Evolutionary conservation across 306 rosid genomes (phyloP).

Genomic region (Sesbania bispinosa): DNA sequence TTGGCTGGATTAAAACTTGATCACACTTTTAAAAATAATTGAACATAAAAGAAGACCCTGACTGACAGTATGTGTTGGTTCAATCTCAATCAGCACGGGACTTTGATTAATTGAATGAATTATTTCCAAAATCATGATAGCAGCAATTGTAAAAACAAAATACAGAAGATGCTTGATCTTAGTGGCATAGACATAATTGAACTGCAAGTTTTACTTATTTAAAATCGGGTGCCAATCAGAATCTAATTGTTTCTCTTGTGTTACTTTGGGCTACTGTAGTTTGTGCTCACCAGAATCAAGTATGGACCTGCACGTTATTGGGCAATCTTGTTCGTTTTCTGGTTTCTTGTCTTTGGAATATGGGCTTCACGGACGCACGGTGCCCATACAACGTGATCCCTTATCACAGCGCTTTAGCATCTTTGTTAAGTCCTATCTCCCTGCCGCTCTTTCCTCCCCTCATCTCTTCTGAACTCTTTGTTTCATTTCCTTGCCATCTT

Average conservation of each 20-base stretch:
- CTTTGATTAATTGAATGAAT: background rate
- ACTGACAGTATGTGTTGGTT: slow-evolving; percentile 1
- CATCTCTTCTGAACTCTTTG: background rate
- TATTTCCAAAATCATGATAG: slow-evolving; percentile 14
- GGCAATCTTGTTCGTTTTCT: slow-evolving; percentile 96
- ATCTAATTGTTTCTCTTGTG: slow-evolving; percentile 18
- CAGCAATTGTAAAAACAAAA: background rate
- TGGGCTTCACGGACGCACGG: slow-evolving; percentile 95
- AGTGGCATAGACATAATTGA: background rate
- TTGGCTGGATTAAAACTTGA: slow-evolving; percentile 12
- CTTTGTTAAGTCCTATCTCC: background rate
- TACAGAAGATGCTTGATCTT: slow-evolving; percentile 15
- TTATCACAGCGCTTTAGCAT: slow-evolving; percentile 6
- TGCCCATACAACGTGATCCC: slow-evolving; percentile 62
- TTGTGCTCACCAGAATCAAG: slow-evolving; percentile 93
- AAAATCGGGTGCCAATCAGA: background rate
- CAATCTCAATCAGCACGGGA: background rate
- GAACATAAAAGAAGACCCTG: slow-evolving; percentile 20
- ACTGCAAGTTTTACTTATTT: background rate
- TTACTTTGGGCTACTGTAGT: slow-evolving; percentile 56
- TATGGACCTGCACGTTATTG: slow-evolving; percentile 98
- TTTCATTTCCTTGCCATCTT: slow-evolving; percentile 18
- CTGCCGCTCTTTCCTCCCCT: background rate
- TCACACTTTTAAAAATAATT: slow-evolving; percentile 1
- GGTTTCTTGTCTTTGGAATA: slow-evolving; percentile 97